Percentiles rank a stretch among this genome's conserved stretches.
Evolutionary conservation across 768 basidiomycete genomes (phyloP).

Genomic region (Phanerodontia chrysosporium): DNA sequence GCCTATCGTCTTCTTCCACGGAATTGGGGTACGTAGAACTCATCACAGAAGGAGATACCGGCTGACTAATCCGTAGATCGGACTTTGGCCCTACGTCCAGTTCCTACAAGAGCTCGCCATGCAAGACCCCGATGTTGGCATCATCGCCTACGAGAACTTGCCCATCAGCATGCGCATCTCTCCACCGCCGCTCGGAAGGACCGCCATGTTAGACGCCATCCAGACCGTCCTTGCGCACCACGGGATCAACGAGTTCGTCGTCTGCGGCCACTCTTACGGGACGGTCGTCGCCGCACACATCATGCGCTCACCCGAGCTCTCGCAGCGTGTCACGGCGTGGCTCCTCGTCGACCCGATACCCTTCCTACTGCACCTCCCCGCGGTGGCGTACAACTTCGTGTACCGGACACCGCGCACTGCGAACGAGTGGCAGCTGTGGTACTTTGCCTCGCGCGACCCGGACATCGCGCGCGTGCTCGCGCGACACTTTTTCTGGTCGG

Average conservation of each 20-base stretch:
- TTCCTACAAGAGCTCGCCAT: slow-evolving; percentile 45
- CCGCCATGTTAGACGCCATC: slow-evolving; percentile 39
- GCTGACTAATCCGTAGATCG: slow-evolving; percentile 42
- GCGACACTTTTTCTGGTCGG: slow-evolving; percentile 64
- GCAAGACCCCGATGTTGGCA: slow-evolving; percentile 47
- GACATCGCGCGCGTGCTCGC: slow-evolving; percentile 56
- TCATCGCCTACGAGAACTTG: slow-evolving; percentile 57
- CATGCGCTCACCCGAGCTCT: slow-evolving; percentile 32
- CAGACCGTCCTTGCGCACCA: slow-evolving; percentile 41
- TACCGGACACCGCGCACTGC: slow-evolving; percentile 48
- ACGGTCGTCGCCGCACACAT: slow-evolving; percentile 55
- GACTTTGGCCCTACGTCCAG: slow-evolving; percentile 51
- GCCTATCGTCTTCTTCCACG: slow-evolving; percentile 64
- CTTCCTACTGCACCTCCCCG: slow-evolving; percentile 56
- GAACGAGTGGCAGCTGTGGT: slow-evolving; percentile 67
- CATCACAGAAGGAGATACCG: background rate
- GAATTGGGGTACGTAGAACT: slow-evolving; percentile 50
- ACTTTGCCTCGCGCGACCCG: slow-evolving; percentile 59
- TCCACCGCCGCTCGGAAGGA: slow-evolving; percentile 39
- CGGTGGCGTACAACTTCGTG: slow-evolving; percentile 63
- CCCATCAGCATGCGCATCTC: slow-evolving; percentile 61
- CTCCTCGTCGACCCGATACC: slow-evolving; percentile 65
- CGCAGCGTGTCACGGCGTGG: slow-evolving; percentile 35
- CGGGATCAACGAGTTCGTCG: slow-evolving; percentile 33
- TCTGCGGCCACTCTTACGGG: slow-evolving; percentile 60